A percentile compares a stretch with the other conserved stretches of the same genome.
Evolutionary conservation across 2,329 filamentous ascomycete genomes (phyloP).

Genomic region (Trichoderma sp.): DNA sequence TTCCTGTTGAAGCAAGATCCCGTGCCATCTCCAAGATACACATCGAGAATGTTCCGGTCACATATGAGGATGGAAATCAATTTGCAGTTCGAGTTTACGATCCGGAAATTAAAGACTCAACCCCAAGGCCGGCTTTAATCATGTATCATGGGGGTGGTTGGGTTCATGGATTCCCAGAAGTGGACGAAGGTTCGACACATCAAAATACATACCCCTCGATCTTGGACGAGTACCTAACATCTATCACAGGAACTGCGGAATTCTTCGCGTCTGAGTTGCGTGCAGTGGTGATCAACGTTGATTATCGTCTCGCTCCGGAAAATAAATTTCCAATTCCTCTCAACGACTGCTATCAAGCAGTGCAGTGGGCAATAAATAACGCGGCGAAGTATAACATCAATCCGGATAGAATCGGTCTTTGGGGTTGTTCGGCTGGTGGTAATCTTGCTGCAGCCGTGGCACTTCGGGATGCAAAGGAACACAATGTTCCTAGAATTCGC

Average conservation of each 20-base stretch:
- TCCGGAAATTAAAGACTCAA: background rate
- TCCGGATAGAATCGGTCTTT: background rate
- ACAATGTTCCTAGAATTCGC: background rate
- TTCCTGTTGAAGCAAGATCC: background rate
- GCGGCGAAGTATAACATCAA: background rate
- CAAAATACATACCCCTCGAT: background rate
- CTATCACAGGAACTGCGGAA: background rate
- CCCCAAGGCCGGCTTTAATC: background rate
- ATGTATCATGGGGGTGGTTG: background rate
- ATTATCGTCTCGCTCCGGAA: background rate
- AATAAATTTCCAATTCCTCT: background rate
- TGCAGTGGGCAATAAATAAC: background rate
- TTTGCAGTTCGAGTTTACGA: background rate
- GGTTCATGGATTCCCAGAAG: background rate
- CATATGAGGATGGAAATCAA: background rate
- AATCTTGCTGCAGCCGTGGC: background rate
- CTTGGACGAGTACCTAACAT: background rate
- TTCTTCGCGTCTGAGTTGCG: background rate
- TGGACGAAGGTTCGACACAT: background rate
- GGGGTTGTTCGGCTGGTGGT: background rate
- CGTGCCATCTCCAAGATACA: background rate
- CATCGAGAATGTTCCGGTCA: background rate
- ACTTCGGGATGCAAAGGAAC: background rate
- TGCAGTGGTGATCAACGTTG: background rate
- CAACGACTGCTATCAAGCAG: background rate